Evolutionary conservation across 1,284 basidiomycete species (phyloP).

Genomic region (Singerocomus inundabilis): DNA sequence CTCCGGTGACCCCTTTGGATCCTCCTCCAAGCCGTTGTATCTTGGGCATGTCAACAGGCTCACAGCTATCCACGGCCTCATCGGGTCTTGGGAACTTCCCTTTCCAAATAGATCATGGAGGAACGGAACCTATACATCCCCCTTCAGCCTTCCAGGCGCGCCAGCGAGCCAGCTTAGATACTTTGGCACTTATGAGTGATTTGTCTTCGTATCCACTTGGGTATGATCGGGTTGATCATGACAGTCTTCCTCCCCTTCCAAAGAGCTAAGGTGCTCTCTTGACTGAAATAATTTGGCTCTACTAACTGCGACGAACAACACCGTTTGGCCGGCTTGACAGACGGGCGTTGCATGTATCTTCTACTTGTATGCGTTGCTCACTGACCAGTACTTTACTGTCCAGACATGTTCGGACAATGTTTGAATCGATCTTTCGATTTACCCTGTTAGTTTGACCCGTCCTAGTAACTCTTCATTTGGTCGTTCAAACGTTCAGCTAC

Average conservation of each 20-base stretch:
- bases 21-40: conserved; percentile 56
- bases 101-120: conserved; percentile 74
- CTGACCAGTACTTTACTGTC: conserved; percentile 9
- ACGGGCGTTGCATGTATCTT: conserved; percentile 27
- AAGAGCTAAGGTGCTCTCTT: conserved; percentile 22
- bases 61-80: conserved; percentile 69
- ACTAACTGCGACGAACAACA: conserved; percentile 8
- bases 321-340: conserved; percentile 30
- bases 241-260: conserved; percentile 30
- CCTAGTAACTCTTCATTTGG: neutral
- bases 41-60: conserved; percentile 67
- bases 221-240: conserved; percentile 55
- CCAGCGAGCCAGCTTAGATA: conserved; percentile 77
- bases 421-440: conserved; percentile 7
- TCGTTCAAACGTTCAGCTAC: neutral
- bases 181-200: conserved; percentile 75
- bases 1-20: conserved; percentile 38
- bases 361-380: conserved; percentile 27
- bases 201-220: conserved; percentile 75
- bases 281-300: conserved; percentile 4
- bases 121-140: conserved; percentile 22
- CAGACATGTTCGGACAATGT: conserved; percentile 3
- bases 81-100: conserved; percentile 75
- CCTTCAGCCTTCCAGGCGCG: conserved; percentile 37
- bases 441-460: conserved; percentile 7